Evolutionary conservation across 805 yeast species (phyloP).

Genomic region (Spathaspora boniae): DNA sequence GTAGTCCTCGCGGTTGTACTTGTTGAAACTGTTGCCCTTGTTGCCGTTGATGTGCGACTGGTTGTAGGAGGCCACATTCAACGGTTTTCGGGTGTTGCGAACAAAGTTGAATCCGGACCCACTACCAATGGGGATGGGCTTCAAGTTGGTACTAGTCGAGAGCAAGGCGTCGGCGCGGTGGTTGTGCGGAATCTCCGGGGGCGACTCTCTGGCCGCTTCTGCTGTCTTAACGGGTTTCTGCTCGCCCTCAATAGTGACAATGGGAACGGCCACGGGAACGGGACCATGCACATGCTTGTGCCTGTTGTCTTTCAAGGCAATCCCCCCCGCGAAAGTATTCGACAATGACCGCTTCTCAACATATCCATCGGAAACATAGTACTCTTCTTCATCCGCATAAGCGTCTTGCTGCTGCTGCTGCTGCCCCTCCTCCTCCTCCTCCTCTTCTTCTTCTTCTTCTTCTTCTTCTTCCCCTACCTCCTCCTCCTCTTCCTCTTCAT

Average conservation of each 20-base stretch:
- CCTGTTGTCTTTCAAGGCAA: too few relatives aligned
- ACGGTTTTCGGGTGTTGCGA: slow-evolving; percentile 52
- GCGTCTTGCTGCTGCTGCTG: too few relatives aligned
- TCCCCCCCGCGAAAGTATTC: too few relatives aligned
- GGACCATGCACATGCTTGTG: too few relatives aligned
- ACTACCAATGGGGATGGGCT: slow-evolving; percentile 41
- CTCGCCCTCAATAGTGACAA: too few relatives aligned
- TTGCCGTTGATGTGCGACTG: slow-evolving; percentile 17
- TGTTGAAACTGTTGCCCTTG: slow-evolving; percentile 11
- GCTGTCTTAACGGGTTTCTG: too few relatives aligned
- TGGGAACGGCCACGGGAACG: too few relatives aligned
- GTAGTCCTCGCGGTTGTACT: slow-evolving; percentile 64
- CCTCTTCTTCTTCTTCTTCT: slow-evolving; percentile 11
- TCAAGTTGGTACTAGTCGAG: slow-evolving; percentile 32
- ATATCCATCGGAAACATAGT: too few relatives aligned
- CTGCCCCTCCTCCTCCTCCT: too few relatives aligned
- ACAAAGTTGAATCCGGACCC: slow-evolving; percentile 23
- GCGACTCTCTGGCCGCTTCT: too few relatives aligned
- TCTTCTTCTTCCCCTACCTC: slow-evolving; percentile 26
- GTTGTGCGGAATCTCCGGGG: slow-evolving; percentile 30
- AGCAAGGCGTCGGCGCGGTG: slow-evolving; percentile 43
- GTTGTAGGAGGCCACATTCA: slow-evolving; percentile 61
- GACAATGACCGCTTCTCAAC: too few relatives aligned
- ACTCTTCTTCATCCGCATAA: too few relatives aligned
- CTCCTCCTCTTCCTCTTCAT: slow-evolving; percentile 39